phyloP scores from a whole-genome alignment of 2,329 filamentous ascomycete genomes.

The Colletotrichum lini region DNA sequence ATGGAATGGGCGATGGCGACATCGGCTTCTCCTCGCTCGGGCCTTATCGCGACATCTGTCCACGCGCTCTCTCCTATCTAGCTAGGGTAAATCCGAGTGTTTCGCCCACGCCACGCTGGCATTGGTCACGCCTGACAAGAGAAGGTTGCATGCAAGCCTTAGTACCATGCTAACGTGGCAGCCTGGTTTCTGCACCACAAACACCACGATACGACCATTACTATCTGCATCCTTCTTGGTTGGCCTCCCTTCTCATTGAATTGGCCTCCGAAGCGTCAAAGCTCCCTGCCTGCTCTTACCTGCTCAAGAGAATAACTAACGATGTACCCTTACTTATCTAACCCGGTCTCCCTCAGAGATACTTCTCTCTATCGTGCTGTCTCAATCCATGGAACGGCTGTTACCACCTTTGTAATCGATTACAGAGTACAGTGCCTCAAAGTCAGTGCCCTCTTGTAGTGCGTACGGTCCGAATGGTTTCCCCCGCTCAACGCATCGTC shows the following conservation, averaged over 20 bases:
- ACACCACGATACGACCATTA: slow-evolving; percentile 10
- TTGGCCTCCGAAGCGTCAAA: slow-evolving; percentile 21
- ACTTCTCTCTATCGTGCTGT: not conserved
- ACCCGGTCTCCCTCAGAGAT: not conserved
- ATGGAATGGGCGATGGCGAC: slow-evolving; percentile 29
- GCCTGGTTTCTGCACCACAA: slow-evolving; percentile 21
- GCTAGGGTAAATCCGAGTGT: not conserved
- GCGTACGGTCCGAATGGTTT: not conserved
- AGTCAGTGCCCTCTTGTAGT: not conserved
- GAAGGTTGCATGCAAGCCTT: not conserved
- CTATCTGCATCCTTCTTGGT: slow-evolving; percentile 12
- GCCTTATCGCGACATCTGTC: slow-evolving; percentile 17
- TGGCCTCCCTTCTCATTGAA: slow-evolving; percentile 28
- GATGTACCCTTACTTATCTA: not conserved
- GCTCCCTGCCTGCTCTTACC: slow-evolving; percentile 4
- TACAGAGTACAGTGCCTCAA: not conserved
- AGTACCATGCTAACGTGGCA: slow-evolving; percentile 15
- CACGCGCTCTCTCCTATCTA: slow-evolving; percentile 1
- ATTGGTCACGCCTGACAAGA: not conserved
- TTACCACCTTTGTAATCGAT: too few relatives aligned
- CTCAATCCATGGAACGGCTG: not conserved
- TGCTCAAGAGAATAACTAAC: slow-evolving; percentile 2
- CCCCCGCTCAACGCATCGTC: too few relatives aligned
- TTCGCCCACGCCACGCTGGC: not conserved
- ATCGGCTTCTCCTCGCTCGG: slow-evolving; percentile 15